Evolutionary conservation across 208 protist genomes (phyloP), one percentile per base, ranked within the genome.

Genomic region (Wallacemonas sp.): DNA sequence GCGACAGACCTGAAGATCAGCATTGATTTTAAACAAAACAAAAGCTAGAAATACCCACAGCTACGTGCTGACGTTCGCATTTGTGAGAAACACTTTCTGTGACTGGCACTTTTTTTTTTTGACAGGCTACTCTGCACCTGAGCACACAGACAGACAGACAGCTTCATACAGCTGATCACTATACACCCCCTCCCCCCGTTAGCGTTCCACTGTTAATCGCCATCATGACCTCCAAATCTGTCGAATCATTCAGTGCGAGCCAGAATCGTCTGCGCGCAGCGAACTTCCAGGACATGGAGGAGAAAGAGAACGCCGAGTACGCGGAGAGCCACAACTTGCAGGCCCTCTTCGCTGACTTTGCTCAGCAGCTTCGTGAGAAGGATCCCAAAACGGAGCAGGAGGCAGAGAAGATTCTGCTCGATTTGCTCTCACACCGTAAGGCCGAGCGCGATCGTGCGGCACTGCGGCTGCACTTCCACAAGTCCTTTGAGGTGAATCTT

Each of bases 241-340:
- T 76, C n/a, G 81, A 92, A 39, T 65, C 69, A 1, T 89, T 88
- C 58, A 91, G 70, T 55, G 73, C 73, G 4, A 90, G 84, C 36
- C 78, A 80, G 52, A 88, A 71, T 70, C 83, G 80, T 24, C 68
- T 85, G 34, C 85, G 85, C 8, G 80, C 79, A 0, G 80, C 76
- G 30, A 75, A 83, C 63, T 80, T 89, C 34, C 78, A 88, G 30
- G 83, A 92, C 68, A 73, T 80, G 30, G 81, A 88, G 62, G 85
- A 95, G 65, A 72, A 72, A 24, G 81, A 83, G 64, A 89, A 92
- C 62, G 81, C 74, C 27, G 83, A 87, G 57, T 92, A 94, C 60
- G 83, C 79, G 1, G 78, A 88, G 70, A 76, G 76, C n/a, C 85
- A 94, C 76, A 87, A 90, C 54, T 70, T 92, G 27, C 88, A 88